These are phyloP conservation scores for Hanseniaspora vineae DNA, from an alignment of 805 yeast species.

Conservation along the genomic window DNA sequence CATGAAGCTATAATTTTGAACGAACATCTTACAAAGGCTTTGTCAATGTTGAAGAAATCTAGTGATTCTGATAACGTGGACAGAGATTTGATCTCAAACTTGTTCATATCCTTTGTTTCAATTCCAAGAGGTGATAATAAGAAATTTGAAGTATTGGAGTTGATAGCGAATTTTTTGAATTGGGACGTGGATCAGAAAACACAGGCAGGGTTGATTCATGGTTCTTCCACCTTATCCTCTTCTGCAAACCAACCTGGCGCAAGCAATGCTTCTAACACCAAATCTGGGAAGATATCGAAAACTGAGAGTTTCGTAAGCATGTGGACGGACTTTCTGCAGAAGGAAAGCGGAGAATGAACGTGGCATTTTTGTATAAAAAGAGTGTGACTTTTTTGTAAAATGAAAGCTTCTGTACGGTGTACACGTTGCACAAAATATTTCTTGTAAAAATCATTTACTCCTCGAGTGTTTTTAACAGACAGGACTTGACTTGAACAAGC, in stretches of 20 bases:
- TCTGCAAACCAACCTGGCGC: conserved; percentile 5
- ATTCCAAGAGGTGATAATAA: conserved; percentile 89
- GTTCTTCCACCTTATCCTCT: conserved; percentile 5
- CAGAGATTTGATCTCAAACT: conserved; percentile 76
- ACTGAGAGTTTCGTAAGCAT: conserved; percentile 51
- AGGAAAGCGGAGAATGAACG: conserved; percentile 37
- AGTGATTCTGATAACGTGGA: conserved; percentile 70
- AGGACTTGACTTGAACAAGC: no score
- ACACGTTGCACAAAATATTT: no score
- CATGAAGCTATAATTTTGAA: conserved; percentile 90
- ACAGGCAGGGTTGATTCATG: conserved; percentile 57
- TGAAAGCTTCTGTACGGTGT: neutral
- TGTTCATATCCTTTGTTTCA: conserved; percentile 71
- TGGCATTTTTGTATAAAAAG: neutral
- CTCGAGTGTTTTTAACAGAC: no score
- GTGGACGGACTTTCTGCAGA: conserved; percentile 73
- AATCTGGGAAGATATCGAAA: conserved; percentile 21
- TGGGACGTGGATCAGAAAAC: conserved; percentile 79
- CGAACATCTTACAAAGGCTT: conserved; percentile 90
- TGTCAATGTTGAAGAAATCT: conserved; percentile 68
- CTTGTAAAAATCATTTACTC: no score
- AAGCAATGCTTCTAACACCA: conserved; percentile 9
- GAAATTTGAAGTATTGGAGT: conserved; percentile 80
- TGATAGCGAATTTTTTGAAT: conserved; percentile 67
- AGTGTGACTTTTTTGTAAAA: neutral